Evolutionary conservation across 2,329 filamentous ascomycete genomes (phyloP), one percentile per base, ranked within the genome.

Genomic region (Ophiostoma sp.): DNA sequence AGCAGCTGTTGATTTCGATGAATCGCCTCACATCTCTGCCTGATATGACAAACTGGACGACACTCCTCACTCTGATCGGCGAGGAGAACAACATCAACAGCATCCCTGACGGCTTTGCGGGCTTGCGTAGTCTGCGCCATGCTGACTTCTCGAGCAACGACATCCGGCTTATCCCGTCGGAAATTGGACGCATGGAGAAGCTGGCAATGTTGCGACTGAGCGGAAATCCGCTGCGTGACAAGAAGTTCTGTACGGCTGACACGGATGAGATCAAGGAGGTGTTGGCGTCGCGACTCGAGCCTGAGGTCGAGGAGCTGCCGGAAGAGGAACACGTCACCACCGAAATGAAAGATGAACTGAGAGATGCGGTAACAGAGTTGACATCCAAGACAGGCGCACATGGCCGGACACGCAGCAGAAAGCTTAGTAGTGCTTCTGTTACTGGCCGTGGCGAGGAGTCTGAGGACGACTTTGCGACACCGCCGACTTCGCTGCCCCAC

Each of bases 171-270:
- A 79, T 99, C 8, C 91, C 95, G 39, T 85, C 92, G 0, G 89
- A 88, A 73, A 87, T 98, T 71, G 90, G 90, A 5, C 82, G 87
- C 35, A 97, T 98, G 93, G 87, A 92, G 6, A 88, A 81, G 64
- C 81, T 99, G 11, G 85, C 88, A 27, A 89, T 89, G 77, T 85
- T 98, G 60, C 88, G 89, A 4, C 83, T 99, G 41, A 89, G 89
- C 62, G 93, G 93, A n/a, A 99, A 99, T 76, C 95, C 95, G 0
- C 81, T 99, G 17, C 86, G 91, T 17, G 93, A 97, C 77, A 93
- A 91, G 77, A 97, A 93, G 77, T 93, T 95, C 74, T 83, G 94
- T 17, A 90, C 87, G 0, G 91, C 96, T 80, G 85, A 86, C 31
- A 93, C 91, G 0, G 90, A 93, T 17, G 91, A 95, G 69, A 82